These are phyloP conservation scores for Stentor coeruleus DNA, from an alignment of 73 alveolate genomes.

Conservation along the genomic window DNA sequence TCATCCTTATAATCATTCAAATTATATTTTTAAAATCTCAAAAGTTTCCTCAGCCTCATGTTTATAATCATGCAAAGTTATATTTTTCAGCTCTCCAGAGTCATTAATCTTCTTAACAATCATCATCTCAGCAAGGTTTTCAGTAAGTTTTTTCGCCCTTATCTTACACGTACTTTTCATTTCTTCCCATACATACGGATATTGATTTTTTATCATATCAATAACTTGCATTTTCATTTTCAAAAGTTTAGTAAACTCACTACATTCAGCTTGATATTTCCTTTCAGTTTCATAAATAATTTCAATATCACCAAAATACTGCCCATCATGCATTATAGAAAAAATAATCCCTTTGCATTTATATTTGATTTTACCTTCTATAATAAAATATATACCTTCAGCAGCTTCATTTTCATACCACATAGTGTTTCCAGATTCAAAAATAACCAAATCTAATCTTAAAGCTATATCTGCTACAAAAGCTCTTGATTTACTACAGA, in stretches of 20 bases:
- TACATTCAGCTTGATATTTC: neutral
- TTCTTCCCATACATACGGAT: slow-evolving; percentile 16
- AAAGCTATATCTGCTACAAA: neutral
- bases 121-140: neutral
- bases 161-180: neutral
- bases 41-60: slow-evolving; percentile 21
- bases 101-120: too few species aligned
- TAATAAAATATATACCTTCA: slow-evolving; percentile 15
- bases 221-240: neutral
- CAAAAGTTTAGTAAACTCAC: neutral
- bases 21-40: slow-evolving; percentile 19
- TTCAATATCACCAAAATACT: slow-evolving; percentile 32
- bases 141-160: neutral
- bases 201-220: neutral
- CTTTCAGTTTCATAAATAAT: neutral
- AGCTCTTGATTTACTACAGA: neutral
- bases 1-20: slow-evolving; percentile 73
- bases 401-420: slow-evolving; percentile 41
- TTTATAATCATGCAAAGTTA: slow-evolving; percentile 70
- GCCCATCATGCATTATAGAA: neutral
- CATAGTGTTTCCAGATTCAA: slow-evolving; percentile 27
- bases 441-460: neutral
- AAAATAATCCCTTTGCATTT: neutral
- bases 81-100: neutral
- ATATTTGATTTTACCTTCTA: neutral